Percentiles rank a stretch among this genome's conserved stretches.
Conservation (phyloP, 805 yeast genomes). For the Nakazawaea wickerhamii region DNA sequence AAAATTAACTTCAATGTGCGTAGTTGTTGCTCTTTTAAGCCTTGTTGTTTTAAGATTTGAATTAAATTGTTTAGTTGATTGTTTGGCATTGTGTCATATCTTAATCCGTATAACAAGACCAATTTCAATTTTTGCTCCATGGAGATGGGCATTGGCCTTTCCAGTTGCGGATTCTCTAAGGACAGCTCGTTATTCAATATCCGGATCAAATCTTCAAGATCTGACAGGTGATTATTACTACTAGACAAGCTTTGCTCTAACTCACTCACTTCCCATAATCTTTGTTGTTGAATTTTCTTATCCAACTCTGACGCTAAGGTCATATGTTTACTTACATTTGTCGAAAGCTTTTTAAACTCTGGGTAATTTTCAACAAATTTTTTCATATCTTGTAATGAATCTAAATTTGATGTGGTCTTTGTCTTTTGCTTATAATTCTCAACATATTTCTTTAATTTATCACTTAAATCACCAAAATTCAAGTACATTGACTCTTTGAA, state of each 20-base stretch:
- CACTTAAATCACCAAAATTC: constrained; percentile 94
- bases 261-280: constrained; percentile 84
- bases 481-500: constrained; percentile 76
- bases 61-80: constrained; percentile 37
- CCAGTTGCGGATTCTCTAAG: constrained; percentile 19
- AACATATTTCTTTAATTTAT: constrained; percentile 78
- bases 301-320: constrained; percentile 84
- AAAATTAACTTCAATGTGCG: constrained; percentile 42
- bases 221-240: constrained; percentile 47
- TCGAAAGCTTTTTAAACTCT: constrained; percentile 81
- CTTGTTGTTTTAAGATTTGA: constrained; percentile 30
- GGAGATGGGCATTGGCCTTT: constrained; percentile 32
- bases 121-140: constrained; percentile 59
- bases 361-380: constrained; percentile 89
- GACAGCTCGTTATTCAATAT: constrained; percentile 32
- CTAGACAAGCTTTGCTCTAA: constrained; percentile 82
- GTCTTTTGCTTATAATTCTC: constrained; percentile 77
- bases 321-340: constrained; percentile 90
- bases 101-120: constrained; percentile 65
- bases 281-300: constrained; percentile 53
- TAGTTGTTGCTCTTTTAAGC: constrained; percentile 31
- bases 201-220: constrained; percentile 50
- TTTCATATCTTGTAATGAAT: constrained; percentile 84
- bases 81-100: constrained; percentile 52
- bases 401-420: constrained; percentile 64